Evolutionary conservation across 1,139 yeast species (phyloP), one percentile per base, ranked within the genome.

Genomic region (Geotrichum reessii): DNA sequence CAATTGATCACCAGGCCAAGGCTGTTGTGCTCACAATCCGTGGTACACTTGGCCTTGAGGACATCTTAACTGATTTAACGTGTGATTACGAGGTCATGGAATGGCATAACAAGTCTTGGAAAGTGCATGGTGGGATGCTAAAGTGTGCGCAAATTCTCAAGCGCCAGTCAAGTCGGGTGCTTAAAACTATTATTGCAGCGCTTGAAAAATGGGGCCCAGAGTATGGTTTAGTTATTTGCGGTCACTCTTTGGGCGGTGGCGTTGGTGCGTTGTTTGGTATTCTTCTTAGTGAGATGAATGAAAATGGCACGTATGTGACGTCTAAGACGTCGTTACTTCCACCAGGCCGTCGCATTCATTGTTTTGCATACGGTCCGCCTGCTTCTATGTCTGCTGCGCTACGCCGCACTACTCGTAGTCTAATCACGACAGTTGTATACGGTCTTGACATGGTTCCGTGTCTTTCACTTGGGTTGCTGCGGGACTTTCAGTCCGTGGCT

Each of bases 231-330:
- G 67, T 70, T 11, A 62, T 72, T 7, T 71, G 74, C 44, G 75
- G 75, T 4, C 75, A 72, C 60, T 72, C 75, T 2, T 62, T 72
- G 24, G 75, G 75, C 1, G 75, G 73, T 7, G 74, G 75, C 1
- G 74, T 72, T 0, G 74, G 71, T 0, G 71, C 75, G 0, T 50
- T 72, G 24, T 61, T 72, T 46, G 70, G 70, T n/a, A 66, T 72
- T 31, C 61, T 72, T 22, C 57, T 72, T 1, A 63, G 71, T 6
- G 72, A 68, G 47, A 62, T 31, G 63, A 53, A 9, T 50, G 55
- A 50, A 0, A 55, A 58, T 11, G 67, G 62, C 1, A 22, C 27
- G 14, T 56, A 52, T 46, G 55, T 31, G 6, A 56, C 59, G 1
- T 31, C 59, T 9, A 19, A 27, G 14, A 17, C 46, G n/a, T 56